Evolutionary conservation across 2,329 filamentous ascomycete species (phyloP), one percentile per base, ranked within the genome.

Genomic region (Pseudogymnoascus destructans): DNA sequence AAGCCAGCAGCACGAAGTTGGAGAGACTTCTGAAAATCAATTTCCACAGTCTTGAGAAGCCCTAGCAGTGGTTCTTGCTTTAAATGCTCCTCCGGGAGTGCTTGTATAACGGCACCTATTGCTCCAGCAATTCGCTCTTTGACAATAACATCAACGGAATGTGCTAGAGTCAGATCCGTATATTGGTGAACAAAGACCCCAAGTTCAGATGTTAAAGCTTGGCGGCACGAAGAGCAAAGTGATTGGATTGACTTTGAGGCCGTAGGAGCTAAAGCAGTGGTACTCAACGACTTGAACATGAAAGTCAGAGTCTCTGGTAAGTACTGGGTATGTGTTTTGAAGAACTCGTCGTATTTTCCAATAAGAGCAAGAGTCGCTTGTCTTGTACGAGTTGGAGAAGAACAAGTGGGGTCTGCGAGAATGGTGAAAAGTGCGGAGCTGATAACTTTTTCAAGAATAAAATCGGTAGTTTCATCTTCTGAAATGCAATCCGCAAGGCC

Each of bases 21-120:
- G 33, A 71, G 60, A 59, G 67, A 73, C 27, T 65, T 69, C 35
- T 77, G 70, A n/a, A 84, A 75, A 66, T 91, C 87, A 23, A 73
- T 68, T 54, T 83, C 79, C 30, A 90, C 73, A 59, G 84, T 81
- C 5, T 73, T 68, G 30, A 89, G 72, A 23, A 92, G 73, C 58
- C 77, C 75, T 60, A 77, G 73, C 30, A 86, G 74, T 33, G 79
- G 77, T 27, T 68, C 68, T 1, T 79, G 69, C 61, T 82, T 82
- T 13, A 74, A 73, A 19, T 74, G 71, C 55, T 84, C 77, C 1
- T 81, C 77, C 0, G 79, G 73, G 8, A 89, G 75, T 7, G 86
- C 86, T 70, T 93, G 87, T 27, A 90, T 79, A 42, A 93, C 84
- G 7, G 82, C 83, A 7, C 87, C 81, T 63, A 93, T 87, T 1